Evolutionary conservation across 129 eudicot genomes (phyloP), one percentile per base, ranked within the genome.

Genomic region (Pittosporum tobira): DNA sequence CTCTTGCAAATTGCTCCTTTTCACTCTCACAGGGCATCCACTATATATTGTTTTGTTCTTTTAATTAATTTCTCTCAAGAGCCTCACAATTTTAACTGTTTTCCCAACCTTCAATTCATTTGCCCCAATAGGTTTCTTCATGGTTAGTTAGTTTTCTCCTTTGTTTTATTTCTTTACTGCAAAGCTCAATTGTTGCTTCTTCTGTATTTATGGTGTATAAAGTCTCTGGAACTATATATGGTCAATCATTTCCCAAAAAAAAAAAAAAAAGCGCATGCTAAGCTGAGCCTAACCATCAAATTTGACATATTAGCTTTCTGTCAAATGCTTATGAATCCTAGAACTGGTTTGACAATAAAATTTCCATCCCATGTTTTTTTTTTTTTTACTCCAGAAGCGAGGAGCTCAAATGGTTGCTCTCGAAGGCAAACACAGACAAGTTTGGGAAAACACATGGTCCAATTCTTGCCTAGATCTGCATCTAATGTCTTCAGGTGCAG

Each of bases 401-500:
- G 99, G 99, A 45, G 99, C 99, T 40, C 96, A 91, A 54, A 67
- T 91, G 18, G 96, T 91, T 46, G 99, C 87, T 61, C 90, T 87
- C 46, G 99, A 91, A 79, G 99, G 99, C 25, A 81, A 79, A 65
- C 88, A 81, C 21, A 76, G 96, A 52, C 81, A 83, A 50, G 99
- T 91, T 34, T 91, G 96, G 99, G 96, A 83, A 62, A 87, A 84
- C 60, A 73, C 83, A 0, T 91, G 96, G 95, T 75, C 96, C 0
- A 52, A 64, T 40, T 76, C 88, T 64, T 87, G 96, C 70, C 61
- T 91, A 47, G 99, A 91, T 77, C 57, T 91, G 73, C 99, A 91
- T 75, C 76, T 91, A 38, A 91, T 91, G 99, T 91, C 99, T 44
- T 91, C 99, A 0, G 99, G 99, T 50, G 99, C 99, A 40, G 99